Percentiles rank a stretch among this genome's conserved stretches.
Evolutionary conservation across 768 basidiomycete genomes (phyloP).

Genomic region (Pisolithus microcarpus): DNA sequence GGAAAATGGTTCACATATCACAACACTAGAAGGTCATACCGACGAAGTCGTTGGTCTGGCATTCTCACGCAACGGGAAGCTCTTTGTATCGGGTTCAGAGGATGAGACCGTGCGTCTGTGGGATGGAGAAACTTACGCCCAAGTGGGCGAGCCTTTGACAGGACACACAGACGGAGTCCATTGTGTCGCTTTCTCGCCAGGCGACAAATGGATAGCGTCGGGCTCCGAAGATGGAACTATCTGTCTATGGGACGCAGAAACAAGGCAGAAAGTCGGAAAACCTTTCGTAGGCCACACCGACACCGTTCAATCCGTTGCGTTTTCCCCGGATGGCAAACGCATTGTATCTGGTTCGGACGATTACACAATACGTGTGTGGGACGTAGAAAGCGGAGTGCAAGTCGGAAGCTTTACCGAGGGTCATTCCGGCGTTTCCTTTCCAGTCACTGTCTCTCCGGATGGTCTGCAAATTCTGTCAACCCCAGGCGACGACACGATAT

Average conservation of each 20-base stretch:
- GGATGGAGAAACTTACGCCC: conserved; percentile 9
- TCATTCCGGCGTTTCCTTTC: conserved; percentile 1
- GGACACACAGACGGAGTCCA: conserved; percentile 1
- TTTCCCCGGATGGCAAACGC: conserved; percentile 10
- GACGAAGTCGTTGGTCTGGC: background rate
- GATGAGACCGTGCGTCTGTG: conserved; percentile 14
- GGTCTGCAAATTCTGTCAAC: conserved; percentile 7
- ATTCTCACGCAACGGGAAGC: conserved; percentile 8
- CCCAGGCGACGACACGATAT: conserved; percentile 5
- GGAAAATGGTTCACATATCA: conserved; percentile 2
- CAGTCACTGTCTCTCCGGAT: conserved; percentile 17
- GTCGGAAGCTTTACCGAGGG: conserved; percentile 2
- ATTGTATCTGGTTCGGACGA: conserved; percentile 9
- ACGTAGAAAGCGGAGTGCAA: background rate
- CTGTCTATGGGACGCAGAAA: conserved; percentile 7
- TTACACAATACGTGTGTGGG: conserved; percentile 12
- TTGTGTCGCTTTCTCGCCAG: conserved; percentile 10
- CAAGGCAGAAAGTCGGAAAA: conserved; percentile 1
- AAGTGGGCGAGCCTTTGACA: background rate
- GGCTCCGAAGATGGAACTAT: conserved; percentile 6
- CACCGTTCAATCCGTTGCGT: conserved; percentile 6
- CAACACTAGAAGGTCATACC: conserved; percentile 1
- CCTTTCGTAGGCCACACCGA: conserved; percentile 7
- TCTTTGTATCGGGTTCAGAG: conserved; percentile 12
- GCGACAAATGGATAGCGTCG: conserved; percentile 2